Evolutionary conservation across 2,329 filamentous ascomycete species (phyloP).

Genomic region (Westerdykella sp.): DNA sequence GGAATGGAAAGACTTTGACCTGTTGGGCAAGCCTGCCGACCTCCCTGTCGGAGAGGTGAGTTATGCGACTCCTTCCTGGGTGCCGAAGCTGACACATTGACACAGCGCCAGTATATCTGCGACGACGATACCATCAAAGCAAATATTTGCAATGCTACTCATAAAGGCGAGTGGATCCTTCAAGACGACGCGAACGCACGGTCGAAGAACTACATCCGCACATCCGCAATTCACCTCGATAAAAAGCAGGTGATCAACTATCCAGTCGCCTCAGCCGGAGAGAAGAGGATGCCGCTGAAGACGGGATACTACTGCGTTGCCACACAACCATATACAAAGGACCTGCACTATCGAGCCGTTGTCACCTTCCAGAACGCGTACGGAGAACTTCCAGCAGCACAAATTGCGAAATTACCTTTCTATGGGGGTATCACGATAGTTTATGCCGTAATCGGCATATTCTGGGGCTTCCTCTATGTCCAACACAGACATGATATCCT

Average conservation of each 20-base stretch:
- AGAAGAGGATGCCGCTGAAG: constrained; percentile 43
- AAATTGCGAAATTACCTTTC: constrained; percentile 95
- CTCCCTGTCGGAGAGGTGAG: constrained; percentile 23
- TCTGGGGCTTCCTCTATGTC: constrained; percentile 93
- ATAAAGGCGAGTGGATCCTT: constrained; percentile 80
- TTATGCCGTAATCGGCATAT: constrained; percentile 79
- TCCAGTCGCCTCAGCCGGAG: constrained; percentile 51
- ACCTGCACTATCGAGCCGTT: constrained; percentile 66
- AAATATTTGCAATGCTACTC: constrained; percentile 66
- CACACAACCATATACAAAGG: constrained; percentile 62
- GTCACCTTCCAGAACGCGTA: constrained; percentile 94
- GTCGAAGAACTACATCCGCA: constrained; percentile 67
- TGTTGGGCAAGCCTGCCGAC: constrained; percentile 61
- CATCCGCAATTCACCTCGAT: constrained; percentile 76
- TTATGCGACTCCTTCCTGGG: constrained; percentile 3
- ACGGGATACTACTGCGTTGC: constrained; percentile 96
- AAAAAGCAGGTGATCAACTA: constrained; percentile 71
- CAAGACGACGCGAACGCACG: constrained; percentile 65
- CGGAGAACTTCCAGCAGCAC: constrained; percentile 87
- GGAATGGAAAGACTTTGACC: constrained; percentile 80
- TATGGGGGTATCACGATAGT: constrained; percentile 92
- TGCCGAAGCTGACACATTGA: constrained; percentile 14
- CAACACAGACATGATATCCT: constrained; percentile 91
- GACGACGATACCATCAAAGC: constrained; percentile 62
- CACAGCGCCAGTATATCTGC: constrained; percentile 66